Evolutionary conservation across 2,329 filamentous ascomycete species (phyloP).

Genomic region (Penicillium polonicum): DNA sequence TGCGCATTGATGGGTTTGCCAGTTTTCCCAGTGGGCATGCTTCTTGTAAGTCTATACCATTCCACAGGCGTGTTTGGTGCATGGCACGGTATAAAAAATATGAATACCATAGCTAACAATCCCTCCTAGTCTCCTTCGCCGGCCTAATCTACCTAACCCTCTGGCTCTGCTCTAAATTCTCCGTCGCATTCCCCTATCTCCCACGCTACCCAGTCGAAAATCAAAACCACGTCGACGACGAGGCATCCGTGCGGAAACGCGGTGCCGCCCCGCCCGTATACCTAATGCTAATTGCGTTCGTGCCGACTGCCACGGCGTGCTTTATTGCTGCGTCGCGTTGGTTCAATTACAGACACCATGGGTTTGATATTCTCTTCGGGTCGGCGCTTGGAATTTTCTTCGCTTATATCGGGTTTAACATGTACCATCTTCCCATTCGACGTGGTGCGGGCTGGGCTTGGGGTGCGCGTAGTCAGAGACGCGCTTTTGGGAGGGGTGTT

Average conservation of each 20-base stretch:
- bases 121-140: conserved; percentile 62
- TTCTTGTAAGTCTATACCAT: conserved; percentile 53
- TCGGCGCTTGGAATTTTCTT: conserved; percentile 70
- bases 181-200: conserved; percentile 48
- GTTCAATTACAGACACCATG: conserved; percentile 85
- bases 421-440: conserved; percentile 78
- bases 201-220: conserved; percentile 30
- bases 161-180: conserved; percentile 68
- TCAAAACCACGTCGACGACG: conserved; percentile 21
- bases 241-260: conserved; percentile 61
- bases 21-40: conserved; percentile 79
- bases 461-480: conserved; percentile 70
- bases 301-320: conserved; percentile 71
- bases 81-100: neutral
- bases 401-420: conserved; percentile 74
- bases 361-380: conserved; percentile 90
- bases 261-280: conserved; percentile 75
- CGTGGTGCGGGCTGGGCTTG: conserved; percentile 86
- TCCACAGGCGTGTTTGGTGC: neutral
- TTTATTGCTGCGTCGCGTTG: conserved; percentile 85
- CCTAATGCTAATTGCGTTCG: conserved; percentile 69
- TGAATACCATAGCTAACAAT: neutral
- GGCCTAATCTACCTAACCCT: conserved; percentile 83
- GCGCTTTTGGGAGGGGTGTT: conserved; percentile 60
- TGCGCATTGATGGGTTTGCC: conserved; percentile 75